Conservation (phyloP, 2,329 filamentous ascomycete genomes). For the Emmonsiellopsis sp. region DNA sequence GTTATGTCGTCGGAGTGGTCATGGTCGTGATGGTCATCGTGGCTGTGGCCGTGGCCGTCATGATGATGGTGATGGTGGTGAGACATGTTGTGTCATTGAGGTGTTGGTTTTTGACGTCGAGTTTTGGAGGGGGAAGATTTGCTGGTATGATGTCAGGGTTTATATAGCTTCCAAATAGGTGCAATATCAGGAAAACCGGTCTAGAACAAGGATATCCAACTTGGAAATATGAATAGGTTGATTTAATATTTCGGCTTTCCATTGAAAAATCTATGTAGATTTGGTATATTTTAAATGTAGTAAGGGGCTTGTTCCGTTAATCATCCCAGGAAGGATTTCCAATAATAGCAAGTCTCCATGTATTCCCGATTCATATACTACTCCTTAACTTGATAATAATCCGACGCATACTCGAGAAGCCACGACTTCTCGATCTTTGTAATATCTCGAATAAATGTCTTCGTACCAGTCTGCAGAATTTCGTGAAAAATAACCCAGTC, state of each 20-base stretch:
- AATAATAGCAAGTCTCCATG: no score
- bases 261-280: background rate
- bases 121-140: background rate
- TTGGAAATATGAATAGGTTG: background rate
- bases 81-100: constrained; percentile 20
- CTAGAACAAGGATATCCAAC: no score
- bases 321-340: no score
- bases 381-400: constrained; percentile 60
- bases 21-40: constrained; percentile 54
- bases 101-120: background rate
- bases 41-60: constrained; percentile 38
- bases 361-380: background rate
- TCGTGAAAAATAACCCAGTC: constrained; percentile 97
- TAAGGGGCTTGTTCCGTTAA: no score
- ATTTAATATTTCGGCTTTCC: background rate
- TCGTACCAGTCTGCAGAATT: constrained; percentile 77
- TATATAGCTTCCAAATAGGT: background rate
- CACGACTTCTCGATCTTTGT: constrained; percentile 92
- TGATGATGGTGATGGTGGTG: constrained; percentile 30
- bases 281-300: background rate
- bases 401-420: constrained; percentile 78
- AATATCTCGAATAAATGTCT: constrained; percentile 83
- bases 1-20: constrained; percentile 90
- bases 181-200: background rate
- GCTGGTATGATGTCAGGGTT: constrained; percentile 1